Evolutionary conservation across 495 filamentous ascomycete species (phyloP), one percentile per base, ranked within the genome.

Genomic region (Daldinia decipiens): DNA sequence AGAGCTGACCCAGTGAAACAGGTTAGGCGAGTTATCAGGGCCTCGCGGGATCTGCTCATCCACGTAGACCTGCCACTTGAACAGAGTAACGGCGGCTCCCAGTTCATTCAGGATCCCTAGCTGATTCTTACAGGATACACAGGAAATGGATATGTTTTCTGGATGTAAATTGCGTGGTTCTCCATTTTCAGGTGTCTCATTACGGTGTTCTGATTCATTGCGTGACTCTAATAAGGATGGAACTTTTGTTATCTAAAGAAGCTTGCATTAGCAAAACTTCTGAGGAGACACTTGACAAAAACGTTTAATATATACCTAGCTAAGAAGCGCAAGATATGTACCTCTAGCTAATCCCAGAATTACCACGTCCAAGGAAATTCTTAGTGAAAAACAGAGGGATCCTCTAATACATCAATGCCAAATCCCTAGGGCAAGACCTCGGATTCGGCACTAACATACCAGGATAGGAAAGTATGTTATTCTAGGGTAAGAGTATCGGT

Each of bases 401-500:
- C 71, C 70, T 71, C 78, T 65, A 65, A 47, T 57, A 60, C 65
- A 56, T 62, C 67, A 65, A 66, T 53, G 45, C 67, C 63, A 66
- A 66, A 76, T 77, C 72, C 80, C 79, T 59, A 78, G 75, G 72
- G 57, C 65, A 52, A 27, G 15, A 52, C 45, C 54, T 34, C 70
- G 64, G 66, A 45, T 70, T 40, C 60, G 34, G 50, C 47, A 45
- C 55, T 60, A 60, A 65, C 63, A 56, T 70, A 71, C 73, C 67
- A 51, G 66, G 57, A 76, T 77, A 60, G 77, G 78, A 78, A 66
- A 78, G 65, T 52, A 73, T 68, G 60, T 88, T 85, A 32, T 81
- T 97, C 78, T 97, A 76, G 93, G 93, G 91, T 88, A 92, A 82
- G 91, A 91, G 93, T 97, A 97, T 97, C 93, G 92, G 86, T 91